Conservation (phyloP, 345 rosid species). For the Aquilaria sinensis region DNA sequence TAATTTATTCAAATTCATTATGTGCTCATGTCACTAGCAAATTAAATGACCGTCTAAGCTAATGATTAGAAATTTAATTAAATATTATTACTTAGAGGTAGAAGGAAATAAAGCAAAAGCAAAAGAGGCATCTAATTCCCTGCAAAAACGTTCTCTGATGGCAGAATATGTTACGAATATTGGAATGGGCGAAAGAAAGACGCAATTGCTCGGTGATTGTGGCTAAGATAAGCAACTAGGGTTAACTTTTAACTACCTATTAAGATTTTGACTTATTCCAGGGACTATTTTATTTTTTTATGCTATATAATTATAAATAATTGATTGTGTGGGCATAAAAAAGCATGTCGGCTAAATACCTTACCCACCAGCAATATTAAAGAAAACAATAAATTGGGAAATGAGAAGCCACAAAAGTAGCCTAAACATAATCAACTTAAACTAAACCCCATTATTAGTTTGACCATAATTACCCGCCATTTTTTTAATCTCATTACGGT, state of each 20-base stretch:
- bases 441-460: constrained; percentile 21
- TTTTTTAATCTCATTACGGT: neutral
- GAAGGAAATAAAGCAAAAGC: too few relatives aligned
- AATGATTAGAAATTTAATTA: too few relatives aligned
- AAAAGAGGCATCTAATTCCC: too few relatives aligned
- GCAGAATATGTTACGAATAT: too few relatives aligned
- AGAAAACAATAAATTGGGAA: neutral
- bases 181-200: neutral
- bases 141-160: too few relatives aligned
- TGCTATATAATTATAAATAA: too few relatives aligned
- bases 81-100: too few relatives aligned
- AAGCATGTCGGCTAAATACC: constrained; percentile 36
- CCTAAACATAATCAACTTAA: constrained; percentile 18
- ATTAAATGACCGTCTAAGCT: too few relatives aligned
- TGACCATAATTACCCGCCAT: constrained; percentile 11
- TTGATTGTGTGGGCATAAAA: constrained; percentile 15
- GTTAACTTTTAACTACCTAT: neutral
- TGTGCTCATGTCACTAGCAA: too few relatives aligned
- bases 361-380: constrained; percentile 20
- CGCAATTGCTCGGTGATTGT: constrained; percentile 7
- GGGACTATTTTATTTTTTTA: neutral
- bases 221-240: constrained; percentile 10
- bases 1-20: too few relatives aligned
- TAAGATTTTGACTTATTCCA: constrained; percentile 12
- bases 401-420: neutral